Conservation (phyloP, 768 basidiomycete species). For the Russula sp. region DNA sequence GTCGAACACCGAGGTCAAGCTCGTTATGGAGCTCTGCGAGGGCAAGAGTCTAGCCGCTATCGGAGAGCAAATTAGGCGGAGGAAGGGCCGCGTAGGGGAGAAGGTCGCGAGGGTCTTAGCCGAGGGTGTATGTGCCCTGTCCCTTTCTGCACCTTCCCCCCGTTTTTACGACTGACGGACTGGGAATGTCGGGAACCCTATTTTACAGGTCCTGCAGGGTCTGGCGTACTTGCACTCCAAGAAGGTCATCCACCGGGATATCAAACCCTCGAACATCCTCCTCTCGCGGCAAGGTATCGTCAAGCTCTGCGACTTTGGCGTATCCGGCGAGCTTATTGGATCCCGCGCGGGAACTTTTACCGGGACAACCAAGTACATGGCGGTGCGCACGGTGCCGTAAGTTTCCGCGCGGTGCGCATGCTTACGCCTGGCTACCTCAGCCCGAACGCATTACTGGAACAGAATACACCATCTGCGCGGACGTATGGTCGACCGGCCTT, state of each 20-base stretch:
- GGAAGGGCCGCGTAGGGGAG: conserved; percentile 69
- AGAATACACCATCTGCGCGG: conserved; percentile 85
- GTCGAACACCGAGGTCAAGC: conserved; percentile 79
- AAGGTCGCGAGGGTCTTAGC: conserved; percentile 79
- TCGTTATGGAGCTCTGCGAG: conserved; percentile 82
- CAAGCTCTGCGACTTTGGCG: conserved; percentile 89
- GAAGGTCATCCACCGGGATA: conserved; percentile 87
- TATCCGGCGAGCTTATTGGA: conserved; percentile 85
- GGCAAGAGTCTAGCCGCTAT: conserved; percentile 81
- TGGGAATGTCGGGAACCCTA: not conserved
- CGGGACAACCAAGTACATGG: conserved; percentile 94
- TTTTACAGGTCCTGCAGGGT: conserved; percentile 63
- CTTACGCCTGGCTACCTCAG: conserved; percentile 32
- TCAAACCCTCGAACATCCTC: conserved; percentile 84
- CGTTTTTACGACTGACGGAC: not conserved
- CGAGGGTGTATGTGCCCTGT: conserved; percentile 58
- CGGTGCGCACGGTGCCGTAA: conserved; percentile 41
- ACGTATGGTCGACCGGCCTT: conserved; percentile 93
- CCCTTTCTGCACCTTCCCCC: not conserved
- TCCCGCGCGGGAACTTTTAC: conserved; percentile 88
- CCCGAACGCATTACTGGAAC: conserved; percentile 86
- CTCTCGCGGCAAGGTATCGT: conserved; percentile 79
- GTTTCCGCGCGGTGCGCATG: not conserved
- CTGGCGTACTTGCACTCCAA: conserved; percentile 81
- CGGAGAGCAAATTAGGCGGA: conserved; percentile 67